A percentile compares a stretch with the other conserved stretches of the same genome.
Conservation (phyloP, 805 yeast genomes). For the Peterozyma toletana region DNA sequence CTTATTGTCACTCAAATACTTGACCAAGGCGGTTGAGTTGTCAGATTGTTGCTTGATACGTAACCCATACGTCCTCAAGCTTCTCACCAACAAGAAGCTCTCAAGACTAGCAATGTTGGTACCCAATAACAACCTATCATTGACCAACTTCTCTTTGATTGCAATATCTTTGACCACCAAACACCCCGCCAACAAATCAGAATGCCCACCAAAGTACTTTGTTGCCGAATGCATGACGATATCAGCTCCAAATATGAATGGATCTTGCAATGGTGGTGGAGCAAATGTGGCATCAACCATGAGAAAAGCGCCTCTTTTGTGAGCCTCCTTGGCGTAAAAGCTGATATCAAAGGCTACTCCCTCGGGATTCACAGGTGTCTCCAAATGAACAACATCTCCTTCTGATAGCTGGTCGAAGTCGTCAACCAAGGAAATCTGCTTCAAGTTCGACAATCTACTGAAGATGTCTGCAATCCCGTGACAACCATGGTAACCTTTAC, state of each 20-base stretch:
- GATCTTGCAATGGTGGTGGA: constrained; percentile 83
- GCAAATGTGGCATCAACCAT: constrained; percentile 87
- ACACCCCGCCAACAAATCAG: constrained; percentile 81
- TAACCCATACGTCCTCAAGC: constrained; percentile 73
- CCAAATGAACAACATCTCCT: constrained; percentile 79
- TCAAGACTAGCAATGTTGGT: constrained; percentile 77
- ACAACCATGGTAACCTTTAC: constrained; percentile 81
- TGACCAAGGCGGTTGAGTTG: constrained; percentile 56
- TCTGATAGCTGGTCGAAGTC: constrained; percentile 38
- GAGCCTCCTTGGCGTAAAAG: constrained; percentile 64
- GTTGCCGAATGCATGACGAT: constrained; percentile 91
- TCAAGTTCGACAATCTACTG: constrained; percentile 51
- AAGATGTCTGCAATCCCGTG: constrained; percentile 62
- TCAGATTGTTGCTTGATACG: constrained; percentile 62
- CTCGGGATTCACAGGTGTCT: constrained; percentile 84
- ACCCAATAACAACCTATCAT: constrained; percentile 69
- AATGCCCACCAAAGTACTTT: constrained; percentile 93
- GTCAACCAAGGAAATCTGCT: constrained; percentile 34
- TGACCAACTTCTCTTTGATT: constrained; percentile 36
- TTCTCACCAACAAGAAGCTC: constrained; percentile 64
- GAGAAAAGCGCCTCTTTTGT: constrained; percentile 65
- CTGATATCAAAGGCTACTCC: constrained; percentile 61
- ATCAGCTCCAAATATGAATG: constrained; percentile 80
- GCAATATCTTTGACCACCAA: constrained; percentile 54
- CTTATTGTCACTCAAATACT: constrained; percentile 45